Conservation (phyloP, 768 basidiomycete species). For the Pleurotus salmoneostramineus region DNA sequence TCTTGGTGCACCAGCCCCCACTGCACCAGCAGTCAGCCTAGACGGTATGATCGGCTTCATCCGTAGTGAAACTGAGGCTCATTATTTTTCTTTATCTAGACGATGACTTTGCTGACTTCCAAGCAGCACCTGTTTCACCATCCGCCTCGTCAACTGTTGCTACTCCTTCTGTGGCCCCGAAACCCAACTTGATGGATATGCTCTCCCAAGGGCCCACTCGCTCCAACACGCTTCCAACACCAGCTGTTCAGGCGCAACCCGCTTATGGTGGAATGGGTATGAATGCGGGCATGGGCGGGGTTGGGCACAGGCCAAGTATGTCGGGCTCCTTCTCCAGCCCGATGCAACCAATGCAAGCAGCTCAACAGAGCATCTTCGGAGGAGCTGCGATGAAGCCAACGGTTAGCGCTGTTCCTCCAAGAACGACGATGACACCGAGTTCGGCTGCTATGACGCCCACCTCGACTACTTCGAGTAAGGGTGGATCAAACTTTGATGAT, state of each 20-base stretch:
- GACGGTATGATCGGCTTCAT: conserved; percentile 33
- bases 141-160: conserved; percentile 18
- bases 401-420: conserved; percentile 15
- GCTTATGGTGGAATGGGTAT: conserved; percentile 5
- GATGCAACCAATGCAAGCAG: conserved; percentile 13
- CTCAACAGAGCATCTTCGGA: conserved; percentile 25
- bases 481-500: conserved; percentile 76
- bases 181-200: conserved; percentile 47
- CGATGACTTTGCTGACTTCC: conserved; percentile 87
- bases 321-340: neutral
- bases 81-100: conserved; percentile 31
- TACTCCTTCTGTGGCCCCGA: conserved; percentile 24
- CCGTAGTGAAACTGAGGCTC: conserved; percentile 6
- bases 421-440: neutral
- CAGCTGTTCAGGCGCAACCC: conserved; percentile 3
- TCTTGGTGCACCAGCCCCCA: conserved; percentile 21
- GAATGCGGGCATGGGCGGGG: conserved; percentile 13
- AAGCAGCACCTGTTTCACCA: conserved; percentile 52
- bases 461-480: conserved; percentile 29
- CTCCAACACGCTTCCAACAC: neutral
- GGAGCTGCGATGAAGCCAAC: conserved; percentile 29
- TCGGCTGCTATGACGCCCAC: conserved; percentile 15
- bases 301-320: conserved; percentile 6
- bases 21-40: conserved; percentile 26
- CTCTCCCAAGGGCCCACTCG: conserved; percentile 17